Base-by-base conservation (phyloP, 371 early-diverging fungal genomes). In the Chytridiales sp. region DNA sequence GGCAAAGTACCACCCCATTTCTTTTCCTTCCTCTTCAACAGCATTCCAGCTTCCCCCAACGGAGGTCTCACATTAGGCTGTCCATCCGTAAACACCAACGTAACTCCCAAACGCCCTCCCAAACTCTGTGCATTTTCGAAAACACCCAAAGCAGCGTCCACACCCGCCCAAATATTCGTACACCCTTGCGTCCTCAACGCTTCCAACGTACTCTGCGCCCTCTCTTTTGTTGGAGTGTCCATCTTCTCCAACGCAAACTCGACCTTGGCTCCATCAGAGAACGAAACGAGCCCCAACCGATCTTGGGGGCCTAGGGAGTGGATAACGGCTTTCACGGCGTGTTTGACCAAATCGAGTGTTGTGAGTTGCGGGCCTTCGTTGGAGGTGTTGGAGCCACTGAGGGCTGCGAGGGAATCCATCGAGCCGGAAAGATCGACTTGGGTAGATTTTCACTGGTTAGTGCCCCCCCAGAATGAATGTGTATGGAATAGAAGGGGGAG, bases 321-420 rank as follows among this genome's bases (percentile, higher is more conserved):
- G 40, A 63, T 62, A 38, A 73, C 35, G 31, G 69, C 66, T 17
- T 47, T 49, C 27, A 65, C 57, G 34, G 73, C 62, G 57, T 73
- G 73, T 47, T 69, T 70, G 40, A 73, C 70, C 17, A 69, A 21
- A 41, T 73, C 73, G 21, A 73, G 61, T 17, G 56, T 19, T 5
- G 62, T 41, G 27, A 69, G 58, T 8, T 40, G 19, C 63, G 56
- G 6, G 21, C 15, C 3, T 5, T 54, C 27, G 34, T 53, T 4
- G 38, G 21, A 11, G 35, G n/a, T n/a, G n/a, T n/a, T n/a, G n/a
- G n/a, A n/a, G n/a, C n/a, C n/a, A n/a, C n/a, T 35, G 50, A 70
- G 29, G 36, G 52, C 15, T 9, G 51, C 72, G 3, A 32, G 29
- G 27, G 32, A 39, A 21, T 50, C 64, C 73, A 73, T 73, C 24